A percentile compares a stretch with the other conserved stretches of the same genome.
Conservation (phyloP, 164 flowering plant genomes). For the Aristolochia fimbriata region DNA sequence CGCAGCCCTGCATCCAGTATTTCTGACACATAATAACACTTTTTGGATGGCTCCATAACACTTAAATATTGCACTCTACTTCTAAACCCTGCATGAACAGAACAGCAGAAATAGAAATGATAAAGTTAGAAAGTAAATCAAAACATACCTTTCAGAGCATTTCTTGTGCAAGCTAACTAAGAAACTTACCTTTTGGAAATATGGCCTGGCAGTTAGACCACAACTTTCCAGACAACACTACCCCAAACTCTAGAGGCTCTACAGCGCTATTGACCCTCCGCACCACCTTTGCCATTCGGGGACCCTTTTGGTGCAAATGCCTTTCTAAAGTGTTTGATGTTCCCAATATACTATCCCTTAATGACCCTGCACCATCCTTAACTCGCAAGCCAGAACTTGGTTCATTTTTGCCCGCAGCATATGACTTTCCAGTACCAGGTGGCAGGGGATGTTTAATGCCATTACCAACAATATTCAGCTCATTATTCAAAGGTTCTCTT, state of each 20-base stretch:
- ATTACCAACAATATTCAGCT: constrained; percentile 12
- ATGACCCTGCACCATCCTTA: constrained; percentile 17
- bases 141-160: background rate
- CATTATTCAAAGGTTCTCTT: constrained; percentile 12
- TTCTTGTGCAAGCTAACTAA: background rate
- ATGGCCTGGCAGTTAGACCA: constrained; percentile 79
- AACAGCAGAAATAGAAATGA: background rate
- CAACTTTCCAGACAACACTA: constrained; percentile 46
- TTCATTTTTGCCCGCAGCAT: constrained; percentile 21
- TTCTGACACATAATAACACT: constrained; percentile 74
- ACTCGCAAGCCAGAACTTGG: constrained; percentile 15
- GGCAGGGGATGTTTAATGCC: constrained; percentile 12
- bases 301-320: constrained; percentile 64
- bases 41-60: constrained; percentile 60
- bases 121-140: background rate
- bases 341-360: constrained; percentile 25
- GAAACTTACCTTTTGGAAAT: constrained; percentile 71
- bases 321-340: constrained; percentile 44
- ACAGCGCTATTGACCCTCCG: constrained; percentile 66
- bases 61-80: constrained; percentile 77
- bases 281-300: constrained; percentile 89
- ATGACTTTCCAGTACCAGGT: constrained; percentile 16
- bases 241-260: constrained; percentile 76
- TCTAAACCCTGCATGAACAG: constrained; percentile 61
- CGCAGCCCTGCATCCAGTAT: constrained; percentile 61